Conservation (phyloP, 495 filamentous ascomycete genomes). For the Articulospora tetracladia region DNA sequence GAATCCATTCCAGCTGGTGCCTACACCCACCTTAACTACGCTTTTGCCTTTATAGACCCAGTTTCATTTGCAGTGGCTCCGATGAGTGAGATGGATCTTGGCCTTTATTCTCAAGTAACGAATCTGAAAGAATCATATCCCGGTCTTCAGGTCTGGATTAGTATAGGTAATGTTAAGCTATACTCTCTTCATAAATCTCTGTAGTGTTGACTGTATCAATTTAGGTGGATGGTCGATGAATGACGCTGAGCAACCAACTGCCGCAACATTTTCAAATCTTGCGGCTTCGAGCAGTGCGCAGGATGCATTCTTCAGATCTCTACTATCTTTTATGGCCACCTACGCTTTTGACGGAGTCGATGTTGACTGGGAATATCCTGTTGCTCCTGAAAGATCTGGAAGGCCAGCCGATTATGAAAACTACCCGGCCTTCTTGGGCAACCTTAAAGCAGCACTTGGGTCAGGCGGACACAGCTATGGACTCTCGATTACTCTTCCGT, state of each 20-base stretch:
- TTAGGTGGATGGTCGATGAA: conserved; percentile 13
- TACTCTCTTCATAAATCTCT: too few species aligned
- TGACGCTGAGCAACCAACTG: conserved; percentile 11
- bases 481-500: conserved; percentile 3
- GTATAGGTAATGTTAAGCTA: too few species aligned
- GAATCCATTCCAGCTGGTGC: background rate
- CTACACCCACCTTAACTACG: conserved; percentile 23
- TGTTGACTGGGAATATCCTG: conserved; percentile 49
- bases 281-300: conserved; percentile 25
- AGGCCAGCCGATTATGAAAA: conserved; percentile 36
- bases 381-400: conserved; percentile 42
- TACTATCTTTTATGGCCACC: conserved; percentile 39
- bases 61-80: conserved; percentile 7
- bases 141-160: conserved; percentile 31
- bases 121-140: conserved; percentile 5
- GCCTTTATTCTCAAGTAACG: background rate
- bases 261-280: conserved; percentile 31
- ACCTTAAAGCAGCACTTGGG: conserved; percentile 1
- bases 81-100: background rate
- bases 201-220: too few species aligned
- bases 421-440: conserved; percentile 36
- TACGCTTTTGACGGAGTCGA: conserved; percentile 54
- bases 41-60: conserved; percentile 20
- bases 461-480: conserved; percentile 3
- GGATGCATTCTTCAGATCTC: conserved; percentile 28